Evolutionary conservation across 805 yeast genomes (phyloP).

Genomic region (Lipomyces lipofer): DNA sequence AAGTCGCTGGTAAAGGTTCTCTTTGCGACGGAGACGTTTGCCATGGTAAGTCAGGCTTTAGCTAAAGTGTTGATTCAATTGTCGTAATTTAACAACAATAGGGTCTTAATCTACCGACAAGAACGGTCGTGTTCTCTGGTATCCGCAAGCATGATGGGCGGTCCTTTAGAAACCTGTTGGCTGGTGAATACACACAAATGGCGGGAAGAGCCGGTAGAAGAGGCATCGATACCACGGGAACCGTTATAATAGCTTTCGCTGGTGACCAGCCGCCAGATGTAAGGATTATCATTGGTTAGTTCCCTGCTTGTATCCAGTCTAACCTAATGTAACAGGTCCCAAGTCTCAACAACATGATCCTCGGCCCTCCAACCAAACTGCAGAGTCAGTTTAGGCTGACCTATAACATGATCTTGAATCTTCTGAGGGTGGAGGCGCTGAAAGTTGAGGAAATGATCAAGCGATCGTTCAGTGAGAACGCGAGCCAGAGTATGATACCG

Average conservation of each 20-base stretch:
- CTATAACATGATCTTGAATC: constrained; percentile 89
- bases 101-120: constrained; percentile 92
- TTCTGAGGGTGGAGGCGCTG: constrained; percentile 88
- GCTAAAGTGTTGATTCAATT: background rate
- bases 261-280: constrained; percentile 39
- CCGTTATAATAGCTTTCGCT: constrained; percentile 83
- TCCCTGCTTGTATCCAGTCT: background rate
- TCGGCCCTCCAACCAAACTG: constrained; percentile 88
- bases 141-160: constrained; percentile 89
- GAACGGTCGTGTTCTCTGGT: constrained; percentile 90
- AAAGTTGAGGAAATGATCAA: constrained; percentile 98
- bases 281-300: background rate
- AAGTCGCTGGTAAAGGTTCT: constrained; percentile 82
- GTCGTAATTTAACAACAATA: background rate
- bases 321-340: background rate
- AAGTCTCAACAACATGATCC: constrained; percentile 69
- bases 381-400: constrained; percentile 92
- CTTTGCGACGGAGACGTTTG: constrained; percentile 97
- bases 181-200: constrained; percentile 99
- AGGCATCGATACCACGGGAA: constrained; percentile 90
- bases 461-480: constrained; percentile 89
- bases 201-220: constrained; percentile 98
- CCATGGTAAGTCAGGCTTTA: constrained; percentile 58
- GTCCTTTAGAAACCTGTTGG: constrained; percentile 73
- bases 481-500: constrained; percentile 80